Conservation (phyloP, 805 yeast species). For the Candida corydali region DNA sequence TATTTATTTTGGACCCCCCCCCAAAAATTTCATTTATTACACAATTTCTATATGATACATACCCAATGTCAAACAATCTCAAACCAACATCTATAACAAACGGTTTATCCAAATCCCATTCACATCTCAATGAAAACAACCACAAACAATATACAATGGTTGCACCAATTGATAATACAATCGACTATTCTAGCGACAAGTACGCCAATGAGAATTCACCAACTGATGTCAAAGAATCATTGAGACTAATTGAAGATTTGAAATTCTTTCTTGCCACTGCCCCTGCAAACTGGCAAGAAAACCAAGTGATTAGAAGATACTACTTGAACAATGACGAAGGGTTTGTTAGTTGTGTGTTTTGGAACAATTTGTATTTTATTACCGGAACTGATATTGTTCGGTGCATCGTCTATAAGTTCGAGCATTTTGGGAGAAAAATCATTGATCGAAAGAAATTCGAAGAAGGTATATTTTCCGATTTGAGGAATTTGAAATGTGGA, state of each 20-base stretch:
- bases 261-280: conserved; percentile 89
- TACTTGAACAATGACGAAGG: conserved; percentile 85
- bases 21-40: neutral
- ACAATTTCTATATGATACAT: too few relatives aligned
- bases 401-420: conserved; percentile 82
- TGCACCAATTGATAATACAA: too few relatives aligned
- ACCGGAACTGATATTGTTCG: conserved; percentile 97
- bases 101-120: too few relatives aligned
- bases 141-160: too few relatives aligned
- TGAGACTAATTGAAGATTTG: conserved; percentile 66
- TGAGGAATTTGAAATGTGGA: conserved; percentile 81
- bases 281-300: conserved; percentile 89
- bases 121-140: too few relatives aligned
- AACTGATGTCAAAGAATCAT: conserved; percentile 38
- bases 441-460: conserved; percentile 90
- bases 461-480: conserved; percentile 91
- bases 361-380: conserved; percentile 85
- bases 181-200: too few relatives aligned
- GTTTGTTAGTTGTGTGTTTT: conserved; percentile 85
- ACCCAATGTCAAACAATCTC: too few relatives aligned
- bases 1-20: neutral
- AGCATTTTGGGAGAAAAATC: conserved; percentile 83
- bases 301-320: conserved; percentile 82
- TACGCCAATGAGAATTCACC: neutral
- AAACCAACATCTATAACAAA: too few relatives aligned